Base-by-base conservation (phyloP, 768 basidiomycete species). In the Leccinum broughii region DNA sequence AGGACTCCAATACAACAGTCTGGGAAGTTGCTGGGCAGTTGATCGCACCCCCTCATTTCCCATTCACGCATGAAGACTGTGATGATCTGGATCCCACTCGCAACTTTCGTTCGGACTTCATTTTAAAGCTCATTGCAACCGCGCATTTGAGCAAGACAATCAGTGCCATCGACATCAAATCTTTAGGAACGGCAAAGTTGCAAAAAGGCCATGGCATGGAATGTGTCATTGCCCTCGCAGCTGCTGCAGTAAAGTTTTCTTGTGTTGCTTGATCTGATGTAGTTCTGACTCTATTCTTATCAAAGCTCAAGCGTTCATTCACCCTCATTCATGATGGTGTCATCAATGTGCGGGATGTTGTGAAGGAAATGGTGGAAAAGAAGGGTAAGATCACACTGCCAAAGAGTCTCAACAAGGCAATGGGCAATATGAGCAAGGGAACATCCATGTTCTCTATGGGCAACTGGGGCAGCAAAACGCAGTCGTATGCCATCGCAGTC, bases 51-150 rank as follows among this genome's bases (percentile, higher is more conserved):
- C 59, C 39, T 15, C 4, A 7, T 28, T 56, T 56, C 13, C 49
- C 7, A 13, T 60, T 60, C 30, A 56, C 20, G 2, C 14, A 60
- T 20, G 54, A 60, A 35, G 54, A 60, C 3, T 56, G 54, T 26
- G 55, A 60, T 4, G 7, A 56, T 4, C 49, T 34, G 20, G 30
- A 51, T 28, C 49, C 59, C 35, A 9, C 22, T 51, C 6, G 17
- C 39, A 60, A 60, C 17, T 60, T 60, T 34, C 6, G 22, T 10
- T 60, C 39, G 3, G 39, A 44, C 22, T 56, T 60, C 15, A 56
- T 60, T 30, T 20, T 56, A 15, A 46, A 35, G 46, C 50, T 60
- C 10, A 14, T 60, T 20, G 22, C 39, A 6, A 34, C 28, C 11
- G 39, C 32, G 4, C 55, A 56, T 56, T 46, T 60, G 55, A 50